Conservation (phyloP, 75 land plant genomes). For the Picea sitchensis region DNA sequence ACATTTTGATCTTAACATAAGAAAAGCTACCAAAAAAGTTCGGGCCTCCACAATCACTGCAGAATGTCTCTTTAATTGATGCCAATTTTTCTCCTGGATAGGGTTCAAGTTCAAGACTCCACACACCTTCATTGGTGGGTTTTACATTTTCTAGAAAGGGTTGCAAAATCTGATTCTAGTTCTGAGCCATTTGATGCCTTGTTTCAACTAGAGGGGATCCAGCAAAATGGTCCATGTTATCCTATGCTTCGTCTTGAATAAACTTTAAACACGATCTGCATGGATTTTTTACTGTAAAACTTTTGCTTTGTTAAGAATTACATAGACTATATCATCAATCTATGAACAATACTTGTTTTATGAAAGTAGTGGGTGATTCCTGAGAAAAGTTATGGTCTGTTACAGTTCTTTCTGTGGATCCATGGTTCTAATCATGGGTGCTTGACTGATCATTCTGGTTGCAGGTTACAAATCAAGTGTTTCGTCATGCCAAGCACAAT, state of each 20-base stretch:
- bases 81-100: background rate
- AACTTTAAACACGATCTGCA: background rate
- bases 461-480: conserved; percentile 97
- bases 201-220: background rate
- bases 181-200: background rate
- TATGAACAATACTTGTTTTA: background rate
- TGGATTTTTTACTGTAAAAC: background rate
- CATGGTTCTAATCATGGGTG: background rate
- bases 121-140: background rate
- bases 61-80: background rate
- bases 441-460: background rate
- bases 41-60: background rate
- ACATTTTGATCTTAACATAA: no score
- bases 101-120: background rate
- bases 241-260: background rate
- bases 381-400: background rate
- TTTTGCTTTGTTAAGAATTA: no score
- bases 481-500: conserved; percentile 84
- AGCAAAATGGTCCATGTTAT: background rate
- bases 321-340: background rate
- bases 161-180: no score
- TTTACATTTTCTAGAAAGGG: no score
- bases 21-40: background rate
- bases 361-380: background rate
- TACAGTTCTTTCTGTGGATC: no score